These are phyloP conservation scores for Melaleuca quinquenervia DNA, from an alignment of 345 rosid genomes.

Conservation along the genomic window DNA sequence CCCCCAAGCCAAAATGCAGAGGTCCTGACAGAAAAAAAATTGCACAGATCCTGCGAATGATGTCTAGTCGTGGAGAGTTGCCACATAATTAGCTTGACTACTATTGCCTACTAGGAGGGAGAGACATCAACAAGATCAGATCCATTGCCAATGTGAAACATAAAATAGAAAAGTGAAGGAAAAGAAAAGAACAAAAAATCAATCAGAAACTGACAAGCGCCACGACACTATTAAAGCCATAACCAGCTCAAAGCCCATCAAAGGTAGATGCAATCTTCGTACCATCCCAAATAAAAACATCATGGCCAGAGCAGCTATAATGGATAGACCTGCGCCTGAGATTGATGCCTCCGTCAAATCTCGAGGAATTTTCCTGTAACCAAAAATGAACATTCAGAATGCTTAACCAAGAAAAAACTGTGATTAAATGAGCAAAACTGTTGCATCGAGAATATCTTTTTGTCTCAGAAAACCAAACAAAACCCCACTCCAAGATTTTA, in stretches of 20 bases:
- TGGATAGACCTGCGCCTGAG: slow-evolving; percentile 94
- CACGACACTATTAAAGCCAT: not conserved
- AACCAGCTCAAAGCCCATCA: not conserved
- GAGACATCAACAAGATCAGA: not conserved
- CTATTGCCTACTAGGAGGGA: not conserved
- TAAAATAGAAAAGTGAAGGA: not conserved
- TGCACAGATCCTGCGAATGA: not conserved
- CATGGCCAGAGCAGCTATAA: slow-evolving; percentile 80
- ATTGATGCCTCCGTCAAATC: slow-evolving; percentile 97
- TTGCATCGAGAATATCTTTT: not conserved
- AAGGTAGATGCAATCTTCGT: slow-evolving; percentile 2
- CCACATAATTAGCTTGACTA: not conserved
- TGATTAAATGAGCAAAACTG: not conserved
- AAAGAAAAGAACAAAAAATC: not conserved
- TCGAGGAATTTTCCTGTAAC: slow-evolving; percentile 92
- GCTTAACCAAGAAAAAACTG: not conserved
- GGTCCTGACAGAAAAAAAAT: not conserved
- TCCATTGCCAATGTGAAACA: not conserved
- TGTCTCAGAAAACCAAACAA: not conserved
- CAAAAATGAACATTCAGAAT: not conserved
- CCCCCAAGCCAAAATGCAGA: not conserved
- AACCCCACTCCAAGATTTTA: not conserved
- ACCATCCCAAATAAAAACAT: slow-evolving; percentile 98
- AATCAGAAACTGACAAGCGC: not conserved
- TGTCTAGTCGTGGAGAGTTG: not conserved